Conservation (phyloP, 495 filamentous ascomycete species). For the Bathelium albidoporum region DNA sequence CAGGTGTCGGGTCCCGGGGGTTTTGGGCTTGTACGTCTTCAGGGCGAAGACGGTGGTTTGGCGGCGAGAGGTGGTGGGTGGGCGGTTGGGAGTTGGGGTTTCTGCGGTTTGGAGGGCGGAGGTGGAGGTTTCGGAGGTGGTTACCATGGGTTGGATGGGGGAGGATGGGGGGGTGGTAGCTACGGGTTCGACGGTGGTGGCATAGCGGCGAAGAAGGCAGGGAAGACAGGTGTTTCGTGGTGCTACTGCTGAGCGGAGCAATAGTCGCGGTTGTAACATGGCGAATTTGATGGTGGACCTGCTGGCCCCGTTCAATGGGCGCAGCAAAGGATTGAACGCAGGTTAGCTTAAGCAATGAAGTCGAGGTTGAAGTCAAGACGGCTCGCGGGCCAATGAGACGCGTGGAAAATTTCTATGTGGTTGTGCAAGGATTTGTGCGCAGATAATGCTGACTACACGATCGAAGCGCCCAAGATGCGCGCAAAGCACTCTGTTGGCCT, state of each 20-base stretch:
- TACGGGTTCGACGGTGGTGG: slow-evolving; percentile 36
- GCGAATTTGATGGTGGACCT: slow-evolving; percentile 10
- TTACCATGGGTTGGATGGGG: slow-evolving; percentile 7
- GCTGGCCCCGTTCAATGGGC: slow-evolving; percentile 1
- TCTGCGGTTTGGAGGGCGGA: slow-evolving; percentile 7
- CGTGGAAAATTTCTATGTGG: background rate
- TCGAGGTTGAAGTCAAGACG: background rate
- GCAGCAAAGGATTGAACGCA: background rate
- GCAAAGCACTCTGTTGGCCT: background rate
- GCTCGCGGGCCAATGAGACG: background rate
- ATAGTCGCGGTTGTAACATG: slow-evolving; percentile 59
- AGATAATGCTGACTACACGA: background rate
- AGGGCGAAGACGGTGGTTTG: slow-evolving; percentile 39
- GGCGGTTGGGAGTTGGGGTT: slow-evolving; percentile 12
- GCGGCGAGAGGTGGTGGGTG: slow-evolving; percentile 21
- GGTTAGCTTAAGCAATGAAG: background rate
- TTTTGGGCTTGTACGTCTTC: slow-evolving; percentile 87
- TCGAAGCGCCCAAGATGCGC: background rate
- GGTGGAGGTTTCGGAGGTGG: slow-evolving; percentile 27
- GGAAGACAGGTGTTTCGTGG: slow-evolving; percentile 27
- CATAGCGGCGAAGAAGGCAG: slow-evolving; percentile 46
- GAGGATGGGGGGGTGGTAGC: background rate
- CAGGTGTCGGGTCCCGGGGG: slow-evolving; percentile 87
- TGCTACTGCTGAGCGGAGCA: slow-evolving; percentile 39
- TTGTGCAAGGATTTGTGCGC: slow-evolving; percentile 1